A percentile compares a stretch with the other conserved stretches of the same genome.
phyloP scores from a whole-genome alignment of 169 alveolate genomes.

The Plasmodium gaboni region DNA sequence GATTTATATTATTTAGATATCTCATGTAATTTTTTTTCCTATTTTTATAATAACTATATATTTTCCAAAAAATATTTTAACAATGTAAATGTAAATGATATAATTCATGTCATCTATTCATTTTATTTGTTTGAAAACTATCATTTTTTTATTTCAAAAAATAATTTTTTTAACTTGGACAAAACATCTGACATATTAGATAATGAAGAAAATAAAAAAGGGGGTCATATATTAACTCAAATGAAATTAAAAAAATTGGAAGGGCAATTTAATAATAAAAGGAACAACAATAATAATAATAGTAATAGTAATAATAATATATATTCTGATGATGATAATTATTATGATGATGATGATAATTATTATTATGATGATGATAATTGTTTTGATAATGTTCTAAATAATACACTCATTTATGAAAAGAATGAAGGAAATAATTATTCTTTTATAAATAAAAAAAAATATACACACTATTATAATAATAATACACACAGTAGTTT shows the following conservation, averaged over 20 bases:
- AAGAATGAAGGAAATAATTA: neutral
- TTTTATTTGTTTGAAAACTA: constrained; percentile 52
- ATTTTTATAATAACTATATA: constrained; percentile 57
- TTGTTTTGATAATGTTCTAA: neutral
- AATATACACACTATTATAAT: constrained; percentile 36
- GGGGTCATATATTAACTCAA: too few species aligned
- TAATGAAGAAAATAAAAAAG: constrained; percentile 2
- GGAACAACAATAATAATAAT: neutral
- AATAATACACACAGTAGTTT: constrained; percentile 32
- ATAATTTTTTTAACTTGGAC: neutral
- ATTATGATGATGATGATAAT: neutral
- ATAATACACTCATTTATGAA: neutral
- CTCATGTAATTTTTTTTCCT: constrained; percentile 47
- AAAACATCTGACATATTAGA: neutral
- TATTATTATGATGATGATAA: neutral
- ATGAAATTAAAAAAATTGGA: neutral
- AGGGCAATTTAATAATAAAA: neutral
- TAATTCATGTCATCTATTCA: constrained; percentile 61
- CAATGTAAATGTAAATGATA: constrained; percentile 59
- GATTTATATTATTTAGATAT: constrained; percentile 73
- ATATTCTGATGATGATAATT: neutral
- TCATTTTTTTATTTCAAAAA: constrained; percentile 17
- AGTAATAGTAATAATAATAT: neutral
- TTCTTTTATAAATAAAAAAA: neutral
- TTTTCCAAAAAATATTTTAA: constrained; percentile 44